Evolutionary conservation across 1,139 yeast species (phyloP).

Genomic region (Pichia sp.): DNA sequence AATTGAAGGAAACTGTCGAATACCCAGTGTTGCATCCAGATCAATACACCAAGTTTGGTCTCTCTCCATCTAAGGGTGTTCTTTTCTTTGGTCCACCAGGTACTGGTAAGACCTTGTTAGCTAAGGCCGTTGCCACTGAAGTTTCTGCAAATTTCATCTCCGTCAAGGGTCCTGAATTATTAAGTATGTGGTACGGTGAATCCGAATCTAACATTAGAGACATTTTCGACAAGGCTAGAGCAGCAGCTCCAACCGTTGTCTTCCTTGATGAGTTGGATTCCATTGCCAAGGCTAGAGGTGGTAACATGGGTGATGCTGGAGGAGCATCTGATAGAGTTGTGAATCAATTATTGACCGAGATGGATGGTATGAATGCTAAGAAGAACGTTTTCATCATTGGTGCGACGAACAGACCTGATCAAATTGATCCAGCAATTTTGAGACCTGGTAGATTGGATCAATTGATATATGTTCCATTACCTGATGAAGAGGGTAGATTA

Average conservation of each 20-base stretch:
- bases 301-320: slow-evolving; percentile 88
- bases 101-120: slow-evolving; percentile 96
- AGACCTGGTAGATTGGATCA: slow-evolving; percentile 99
- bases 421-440: slow-evolving; percentile 95
- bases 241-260: slow-evolving; percentile 98
- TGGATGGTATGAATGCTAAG: slow-evolving; percentile 99
- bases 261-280: slow-evolving; percentile 97
- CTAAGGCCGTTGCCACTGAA: slow-evolving; percentile 98
- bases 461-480: slow-evolving; percentile 95
- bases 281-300: slow-evolving; percentile 97
- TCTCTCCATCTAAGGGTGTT: slow-evolving; percentile 97
- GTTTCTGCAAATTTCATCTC: slow-evolving; percentile 95
- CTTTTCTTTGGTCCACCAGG: slow-evolving; percentile 99
- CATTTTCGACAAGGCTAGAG: slow-evolving; percentile 96
- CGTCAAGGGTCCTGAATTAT: slow-evolving; percentile 94
- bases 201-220: slow-evolving; percentile 96
- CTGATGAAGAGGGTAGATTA: slow-evolving; percentile 90
- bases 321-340: slow-evolving; percentile 99
- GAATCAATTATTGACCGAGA: slow-evolving; percentile 94
- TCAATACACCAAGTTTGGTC: slow-evolving; percentile 95
- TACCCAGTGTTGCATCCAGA: slow-evolving; percentile 99
- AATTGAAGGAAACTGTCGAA: slow-evolving; percentile 97
- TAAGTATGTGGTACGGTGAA: slow-evolving; percentile 99
- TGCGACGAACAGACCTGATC: slow-evolving; percentile 99
- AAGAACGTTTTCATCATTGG: slow-evolving; percentile 98